Evolutionary conservation across 1,284 basidiomycete genomes (phyloP), one percentile per base, ranked within the genome.

Genomic region (Ceratobasidium sp.): DNA sequence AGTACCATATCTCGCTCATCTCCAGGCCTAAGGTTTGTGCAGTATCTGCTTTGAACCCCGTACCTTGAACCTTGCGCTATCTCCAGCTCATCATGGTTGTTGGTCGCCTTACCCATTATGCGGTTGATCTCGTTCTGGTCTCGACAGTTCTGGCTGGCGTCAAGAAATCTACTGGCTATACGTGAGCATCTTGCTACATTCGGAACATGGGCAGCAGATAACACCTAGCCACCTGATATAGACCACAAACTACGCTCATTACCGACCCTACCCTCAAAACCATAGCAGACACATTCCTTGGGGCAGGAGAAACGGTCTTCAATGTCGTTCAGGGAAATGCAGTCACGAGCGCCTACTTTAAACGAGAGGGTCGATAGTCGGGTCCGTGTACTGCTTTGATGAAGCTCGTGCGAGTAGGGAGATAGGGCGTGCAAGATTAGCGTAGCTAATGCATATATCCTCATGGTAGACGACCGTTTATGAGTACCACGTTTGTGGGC

Each of bases 81-180:
- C 62, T 54, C 65, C n/a, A 62, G 56, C 23, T 2, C 62, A 85
- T 61, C 67, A 95, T 94, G 93, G 91, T 89, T 69, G 86, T 98
- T 57, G 96, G 96, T 82, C 90, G 92, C 84, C 85, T 98, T 33
- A 84, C 93, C 56, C 97, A 98, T 86, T 96, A 94, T 83, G 90
- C 92, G 57, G 85, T 94, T 74, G 97, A 99, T 83, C 94, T 93
- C 33, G 89, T 96, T 75, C 88, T 98, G 61, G 81, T 99, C 73
- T 96, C 96, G 20, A 95, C 97, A 12, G 89, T 99, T 12, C 86
- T 97, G 28, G 97, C 97, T 48, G 97, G 97, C 48, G 92, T 99
- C 81, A 94, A 93, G 85, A 92, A 95, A 80, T 93, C 96, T 42
- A 96, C 93, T 78, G 96, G 96, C 48, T 96, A 96, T 86, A 86